Conservation (phyloP, 148 eudicot genomes). For the Gaultheria prostrata region DNA sequence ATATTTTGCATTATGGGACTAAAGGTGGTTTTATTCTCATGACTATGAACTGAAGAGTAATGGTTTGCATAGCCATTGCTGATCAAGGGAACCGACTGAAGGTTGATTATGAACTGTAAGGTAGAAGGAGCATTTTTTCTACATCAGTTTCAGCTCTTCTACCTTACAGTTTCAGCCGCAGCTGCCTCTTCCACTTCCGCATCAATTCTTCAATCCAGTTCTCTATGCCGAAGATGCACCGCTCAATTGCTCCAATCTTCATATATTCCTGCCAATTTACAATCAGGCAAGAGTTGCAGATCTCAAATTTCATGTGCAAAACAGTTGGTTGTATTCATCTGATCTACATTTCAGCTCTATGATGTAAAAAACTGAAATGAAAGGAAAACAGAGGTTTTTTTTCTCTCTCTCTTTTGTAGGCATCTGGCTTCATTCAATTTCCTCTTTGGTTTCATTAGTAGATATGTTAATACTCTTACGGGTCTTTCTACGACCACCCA, state of each 20-base stretch:
- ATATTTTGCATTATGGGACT: not conserved
- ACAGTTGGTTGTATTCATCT: not conserved
- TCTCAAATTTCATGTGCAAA: not conserved
- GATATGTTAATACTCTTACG: not conserved
- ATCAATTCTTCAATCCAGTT: slow-evolving; percentile 32
- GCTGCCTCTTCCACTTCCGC: slow-evolving; percentile 44
- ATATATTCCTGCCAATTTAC: slow-evolving; percentile 51
- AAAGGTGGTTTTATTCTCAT: not conserved
- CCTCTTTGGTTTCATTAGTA: not conserved
- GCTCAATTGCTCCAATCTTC: slow-evolving; percentile 44
- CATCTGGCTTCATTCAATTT: not conserved
- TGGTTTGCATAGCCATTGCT: not conserved
- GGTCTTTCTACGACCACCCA: not conserved
- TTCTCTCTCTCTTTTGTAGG: not conserved
- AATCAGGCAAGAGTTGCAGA: slow-evolving; percentile 7
- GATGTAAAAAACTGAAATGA: slow-evolving; percentile 8
- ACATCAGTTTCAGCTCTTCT: slow-evolving; percentile 35
- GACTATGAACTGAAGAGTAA: not conserved
- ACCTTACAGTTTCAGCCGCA: slow-evolving; percentile 38
- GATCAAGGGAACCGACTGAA: not conserved
- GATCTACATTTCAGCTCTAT: not conserved
- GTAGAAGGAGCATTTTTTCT: not conserved
- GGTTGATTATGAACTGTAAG: not conserved
- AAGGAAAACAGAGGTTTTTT: not conserved
- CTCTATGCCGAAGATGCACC: slow-evolving; percentile 45